Evolutionary conservation across 2,329 filamentous ascomycete species (phyloP).

Genomic region (Colletotrichum noveboracense): DNA sequence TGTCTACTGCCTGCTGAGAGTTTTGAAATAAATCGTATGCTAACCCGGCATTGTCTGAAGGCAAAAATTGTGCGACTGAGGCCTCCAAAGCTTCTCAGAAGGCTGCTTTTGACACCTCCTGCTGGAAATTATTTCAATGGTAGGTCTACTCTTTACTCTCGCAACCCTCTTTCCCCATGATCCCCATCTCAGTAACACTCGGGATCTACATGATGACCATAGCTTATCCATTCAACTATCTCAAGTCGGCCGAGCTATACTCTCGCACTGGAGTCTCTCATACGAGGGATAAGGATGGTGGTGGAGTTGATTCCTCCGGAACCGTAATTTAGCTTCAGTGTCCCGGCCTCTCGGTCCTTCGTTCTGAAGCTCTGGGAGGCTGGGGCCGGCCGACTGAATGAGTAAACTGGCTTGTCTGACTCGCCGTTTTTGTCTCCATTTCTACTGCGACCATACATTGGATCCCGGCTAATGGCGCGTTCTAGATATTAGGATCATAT

Average conservation of each 20-base stretch:
- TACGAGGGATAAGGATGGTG: slow-evolving; percentile 68
- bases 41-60: neutral
- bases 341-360: slow-evolving; percentile 26
- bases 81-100: too few relatives aligned
- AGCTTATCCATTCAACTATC: slow-evolving; percentile 82
- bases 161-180: neutral
- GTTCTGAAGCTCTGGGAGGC: slow-evolving; percentile 47
- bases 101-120: neutral
- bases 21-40: neutral
- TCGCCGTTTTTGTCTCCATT: neutral
- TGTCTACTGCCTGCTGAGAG: neutral
- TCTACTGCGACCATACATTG: neutral
- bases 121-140: neutral
- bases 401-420: slow-evolving; percentile 73
- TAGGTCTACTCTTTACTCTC: neutral
- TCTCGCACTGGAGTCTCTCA: slow-evolving; percentile 69
- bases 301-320: slow-evolving; percentile 67
- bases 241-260: slow-evolving; percentile 72
- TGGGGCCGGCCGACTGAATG: slow-evolving; percentile 67
- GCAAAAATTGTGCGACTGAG: neutral
- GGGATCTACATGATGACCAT: slow-evolving; percentile 57
- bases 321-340: slow-evolving; percentile 68
- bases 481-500: neutral
- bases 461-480: neutral
- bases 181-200: neutral